Evolutionary conservation across 345 rosid genomes (phyloP).

Genomic region (Citrus hindsii): DNA sequence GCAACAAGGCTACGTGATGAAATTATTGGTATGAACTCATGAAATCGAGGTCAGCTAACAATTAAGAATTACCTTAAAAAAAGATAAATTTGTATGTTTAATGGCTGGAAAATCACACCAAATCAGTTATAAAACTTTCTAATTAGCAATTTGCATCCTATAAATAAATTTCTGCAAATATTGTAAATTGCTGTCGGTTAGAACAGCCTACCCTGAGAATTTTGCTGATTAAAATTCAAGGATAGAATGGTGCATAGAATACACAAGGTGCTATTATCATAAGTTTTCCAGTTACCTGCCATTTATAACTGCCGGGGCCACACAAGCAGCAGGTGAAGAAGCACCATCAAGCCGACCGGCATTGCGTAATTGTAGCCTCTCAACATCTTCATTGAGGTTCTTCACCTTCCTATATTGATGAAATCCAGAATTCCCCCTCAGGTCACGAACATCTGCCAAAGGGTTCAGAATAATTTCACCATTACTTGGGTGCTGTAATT

Average conservation of each 20-base stretch:
- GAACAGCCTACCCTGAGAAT: not conserved
- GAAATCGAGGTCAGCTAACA: not conserved
- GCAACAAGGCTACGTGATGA: not conserved
- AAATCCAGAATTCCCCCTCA: conserved; percentile 30
- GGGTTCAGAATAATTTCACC: conserved; percentile 19
- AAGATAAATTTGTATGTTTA: not conserved
- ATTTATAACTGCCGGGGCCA: conserved; percentile 26
- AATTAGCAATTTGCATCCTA: not conserved
- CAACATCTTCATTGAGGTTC: conserved; percentile 21
- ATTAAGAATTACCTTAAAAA: not conserved
- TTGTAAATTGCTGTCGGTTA: not conserved
- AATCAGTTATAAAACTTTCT: not conserved
- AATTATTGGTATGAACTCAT: not conserved
- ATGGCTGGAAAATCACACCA: not conserved
- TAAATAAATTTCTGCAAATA: not conserved
- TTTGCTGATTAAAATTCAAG: not conserved
- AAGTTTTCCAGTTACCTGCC: conserved; percentile 34
- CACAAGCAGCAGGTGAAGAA: conserved; percentile 23
- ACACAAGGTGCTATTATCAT: not conserved
- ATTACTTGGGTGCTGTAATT: conserved; percentile 24
- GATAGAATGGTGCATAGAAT: not conserved
- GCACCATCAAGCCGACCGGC: conserved; percentile 19
- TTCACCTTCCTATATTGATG: conserved; percentile 30
- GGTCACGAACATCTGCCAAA: conserved; percentile 16
- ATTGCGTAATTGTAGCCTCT: conserved; percentile 28